These are phyloP conservation scores for Mesotaenium endlicherianum DNA, from an alignment of 139 green algal species.

Conservation along the genomic window DNA sequence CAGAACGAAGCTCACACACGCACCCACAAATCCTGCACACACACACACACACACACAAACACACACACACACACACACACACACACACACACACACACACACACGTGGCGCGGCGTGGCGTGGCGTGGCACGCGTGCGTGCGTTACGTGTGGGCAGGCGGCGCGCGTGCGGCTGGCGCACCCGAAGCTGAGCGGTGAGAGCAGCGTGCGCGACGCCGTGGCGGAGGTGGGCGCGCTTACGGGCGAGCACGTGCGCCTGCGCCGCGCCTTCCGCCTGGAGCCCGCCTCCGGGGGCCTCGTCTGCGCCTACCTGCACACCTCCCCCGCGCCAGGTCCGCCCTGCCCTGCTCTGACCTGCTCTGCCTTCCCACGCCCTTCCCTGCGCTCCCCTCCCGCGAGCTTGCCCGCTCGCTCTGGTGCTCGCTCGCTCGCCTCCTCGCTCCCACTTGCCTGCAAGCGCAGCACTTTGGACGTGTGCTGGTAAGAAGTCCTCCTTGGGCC, in stretches of 20 bases:
- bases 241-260: constrained; percentile 46
- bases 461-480: too few relatives aligned
- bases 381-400: not conserved
- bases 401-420: not conserved
- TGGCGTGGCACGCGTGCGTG: too few relatives aligned
- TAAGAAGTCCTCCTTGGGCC: too few relatives aligned
- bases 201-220: constrained; percentile 22
- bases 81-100: too few relatives aligned
- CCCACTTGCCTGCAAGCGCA: too few relatives aligned
- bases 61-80: too few relatives aligned
- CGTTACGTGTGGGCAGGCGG: not conserved
- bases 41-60: too few relatives aligned
- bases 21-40: too few relatives aligned
- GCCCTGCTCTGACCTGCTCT: not conserved
- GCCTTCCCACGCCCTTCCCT: not conserved
- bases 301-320: constrained; percentile 39
- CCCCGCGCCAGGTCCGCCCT: constrained; percentile 23
- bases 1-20: too few relatives aligned
- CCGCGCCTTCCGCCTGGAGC: constrained; percentile 34
- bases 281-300: constrained; percentile 9
- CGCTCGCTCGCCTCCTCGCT: not conserved
- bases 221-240: constrained; percentile 37
- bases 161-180: not conserved
- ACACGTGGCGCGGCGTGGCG: too few relatives aligned
- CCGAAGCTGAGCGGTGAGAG: constrained; percentile 3